Base-by-base conservation (phyloP, 345 rosid genomes). In the Citrus maxima region DNA sequence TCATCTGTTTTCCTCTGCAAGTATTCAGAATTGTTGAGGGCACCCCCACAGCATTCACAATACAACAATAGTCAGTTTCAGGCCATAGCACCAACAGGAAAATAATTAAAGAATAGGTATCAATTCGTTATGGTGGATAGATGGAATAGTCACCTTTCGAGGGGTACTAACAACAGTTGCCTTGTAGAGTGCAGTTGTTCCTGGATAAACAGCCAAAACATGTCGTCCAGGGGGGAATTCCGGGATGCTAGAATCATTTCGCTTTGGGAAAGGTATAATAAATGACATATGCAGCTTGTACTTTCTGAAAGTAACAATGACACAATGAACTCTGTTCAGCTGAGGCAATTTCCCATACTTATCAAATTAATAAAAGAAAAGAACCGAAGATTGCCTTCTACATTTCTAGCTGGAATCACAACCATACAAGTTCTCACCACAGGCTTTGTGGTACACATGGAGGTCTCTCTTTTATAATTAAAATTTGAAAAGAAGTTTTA, bases 171-270 rank as follows among this genome's bases (percentile, higher is more conserved):
- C 88, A 25, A 96, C 98, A 58, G 99, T 96, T 64, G 99, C 99
- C 88, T 94, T 96, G 61, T 94, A 96, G 27, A 96, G 94, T 24
- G 98, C 93, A 28, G 98, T 94, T 51, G 99, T 96, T 84, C 97
- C 99, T 2, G 99, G 99, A 89, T 96, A 96, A 78, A 96, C 98
- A n/a, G 99, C 99, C 88, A 96, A 89, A 70, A 94, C 99, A 59
- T 86, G 95, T 79, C 86, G 87, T 77, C 97, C 93, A 2, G 88
- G 80, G 65, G 82, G 85, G 74, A 88, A 94, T 76, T 96, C 99
- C 24, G 76, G 93, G 66, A 84, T 87, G 25, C 79, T 75, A 25
- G 95, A 88, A 72, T 95, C 96, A 56, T 84, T 91, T 69, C 88
- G 79, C 88, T 93, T 93, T 34, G 99, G 98, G 81, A 95, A 95